Conservation (phyloP, 1,284 basidiomycete genomes). For the Entoloma clypeatum region DNA sequence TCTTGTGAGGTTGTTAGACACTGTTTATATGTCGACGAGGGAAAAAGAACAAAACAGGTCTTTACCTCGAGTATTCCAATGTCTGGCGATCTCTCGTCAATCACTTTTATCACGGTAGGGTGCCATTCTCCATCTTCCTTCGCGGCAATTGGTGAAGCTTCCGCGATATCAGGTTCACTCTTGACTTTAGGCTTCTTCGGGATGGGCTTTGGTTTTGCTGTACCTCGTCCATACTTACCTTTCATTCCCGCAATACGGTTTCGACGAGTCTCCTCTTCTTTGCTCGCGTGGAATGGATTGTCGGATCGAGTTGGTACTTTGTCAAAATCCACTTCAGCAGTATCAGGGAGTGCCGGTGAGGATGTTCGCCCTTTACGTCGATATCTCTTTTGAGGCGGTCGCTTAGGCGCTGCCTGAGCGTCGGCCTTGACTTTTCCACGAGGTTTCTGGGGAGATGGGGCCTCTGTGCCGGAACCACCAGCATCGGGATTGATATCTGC, state of each 20-base stretch:
- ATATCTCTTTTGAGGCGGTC: conserved; percentile 12
- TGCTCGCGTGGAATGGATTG: not conserved
- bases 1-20: no score
- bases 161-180: no score
- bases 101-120: no score
- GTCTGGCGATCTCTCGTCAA: no score
- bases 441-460: conserved; percentile 11
- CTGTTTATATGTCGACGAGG: no score
- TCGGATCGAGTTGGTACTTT: conserved; percentile 9
- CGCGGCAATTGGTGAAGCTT: not conserved
- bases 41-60: no score
- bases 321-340: conserved; percentile 8
- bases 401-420: conserved; percentile 1
- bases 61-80: no score
- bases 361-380: conserved; percentile 17
- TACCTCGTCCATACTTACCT: conserved; percentile 13
- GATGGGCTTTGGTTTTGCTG: not conserved
- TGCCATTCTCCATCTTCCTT: no score
- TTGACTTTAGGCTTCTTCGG: not conserved
- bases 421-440: not conserved
- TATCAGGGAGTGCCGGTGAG: conserved; percentile 4
- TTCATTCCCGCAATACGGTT: conserved; percentile 16
- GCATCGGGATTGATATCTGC: conserved; percentile 1
- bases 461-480: not conserved
- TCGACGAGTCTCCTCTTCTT: conserved; percentile 1